Evolutionary conservation across 169 alveolate species (phyloP).

Genomic region (Plasmodium ovale): DNA sequence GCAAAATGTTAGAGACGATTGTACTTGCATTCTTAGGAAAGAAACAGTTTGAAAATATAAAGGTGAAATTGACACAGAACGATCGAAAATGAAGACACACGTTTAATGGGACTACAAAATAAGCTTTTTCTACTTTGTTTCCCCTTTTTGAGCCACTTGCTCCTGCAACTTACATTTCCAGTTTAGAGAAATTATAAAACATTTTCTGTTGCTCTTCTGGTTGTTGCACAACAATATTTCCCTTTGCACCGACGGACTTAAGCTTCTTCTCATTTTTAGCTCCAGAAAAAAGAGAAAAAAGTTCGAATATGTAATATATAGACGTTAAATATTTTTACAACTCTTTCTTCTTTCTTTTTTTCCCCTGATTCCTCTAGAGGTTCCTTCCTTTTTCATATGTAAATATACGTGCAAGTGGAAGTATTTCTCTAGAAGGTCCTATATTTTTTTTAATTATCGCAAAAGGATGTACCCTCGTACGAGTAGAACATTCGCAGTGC

Average conservation of each 20-base stretch:
- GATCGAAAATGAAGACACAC: too few relatives aligned
- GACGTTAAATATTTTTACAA: background rate
- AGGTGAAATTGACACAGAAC: too few relatives aligned
- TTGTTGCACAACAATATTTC: constrained; percentile 42
- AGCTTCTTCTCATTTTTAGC: constrained; percentile 23
- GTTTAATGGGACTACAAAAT: background rate
- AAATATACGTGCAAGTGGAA: too few relatives aligned
- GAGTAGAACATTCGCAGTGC: too few relatives aligned
- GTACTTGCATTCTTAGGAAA: too few relatives aligned
- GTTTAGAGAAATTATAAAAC: constrained; percentile 45
- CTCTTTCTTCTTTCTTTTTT: background rate
- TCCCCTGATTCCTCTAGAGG: background rate
- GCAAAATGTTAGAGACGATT: too few relatives aligned
- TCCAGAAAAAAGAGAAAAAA: background rate
- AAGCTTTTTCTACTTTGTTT: background rate
- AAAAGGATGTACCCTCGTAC: too few relatives aligned
- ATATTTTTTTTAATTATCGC: too few relatives aligned
- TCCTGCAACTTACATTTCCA: constrained; percentile 20
- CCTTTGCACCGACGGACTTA: constrained; percentile 39
- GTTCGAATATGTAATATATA: background rate
- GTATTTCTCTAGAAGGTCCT: too few relatives aligned
- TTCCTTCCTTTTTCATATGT: background rate
- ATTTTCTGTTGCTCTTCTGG: constrained; percentile 57
- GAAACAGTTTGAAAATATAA: too few relatives aligned
- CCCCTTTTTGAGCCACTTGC: background rate